phyloP scores from a whole-genome alignment of 1,284 basidiomycete genomes.

The Papiliotrema terrestris region DNA sequence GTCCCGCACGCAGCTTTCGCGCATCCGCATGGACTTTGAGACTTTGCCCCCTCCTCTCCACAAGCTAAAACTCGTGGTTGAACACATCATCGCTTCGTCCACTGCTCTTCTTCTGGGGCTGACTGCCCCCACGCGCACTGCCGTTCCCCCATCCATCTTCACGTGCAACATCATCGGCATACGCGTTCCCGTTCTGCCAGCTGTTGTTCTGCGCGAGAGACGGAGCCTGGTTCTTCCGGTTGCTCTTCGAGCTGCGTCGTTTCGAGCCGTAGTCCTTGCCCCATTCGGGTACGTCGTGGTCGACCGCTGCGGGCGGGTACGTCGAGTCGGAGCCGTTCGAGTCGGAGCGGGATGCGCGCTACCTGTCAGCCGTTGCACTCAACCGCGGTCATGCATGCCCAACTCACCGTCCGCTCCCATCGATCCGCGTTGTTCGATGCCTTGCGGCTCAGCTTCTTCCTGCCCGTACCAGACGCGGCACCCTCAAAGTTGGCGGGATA shows the following conservation, averaged over 20 bases:
- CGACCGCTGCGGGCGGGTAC: slow-evolving; percentile 37
- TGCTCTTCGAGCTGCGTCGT: slow-evolving; percentile 21
- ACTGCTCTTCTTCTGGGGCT: slow-evolving; percentile 8
- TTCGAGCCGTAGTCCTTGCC: slow-evolving; percentile 48
- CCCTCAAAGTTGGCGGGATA: slow-evolving; percentile 52
- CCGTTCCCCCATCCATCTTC: not conserved
- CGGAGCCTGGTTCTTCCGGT: slow-evolving; percentile 9
- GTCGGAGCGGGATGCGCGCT: slow-evolving; percentile 9
- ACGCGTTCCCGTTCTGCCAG: slow-evolving; percentile 7
- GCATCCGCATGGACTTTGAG: not conserved
- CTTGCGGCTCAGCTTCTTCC: slow-evolving; percentile 6
- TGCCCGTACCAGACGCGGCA: slow-evolving; percentile 29
- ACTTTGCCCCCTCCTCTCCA: not conserved
- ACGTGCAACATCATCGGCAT: slow-evolving; percentile 2
- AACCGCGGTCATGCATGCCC: not conserved
- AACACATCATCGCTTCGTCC: slow-evolving; percentile 26
- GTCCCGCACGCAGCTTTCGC: not conserved
- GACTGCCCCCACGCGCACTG: not conserved
- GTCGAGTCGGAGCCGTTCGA: slow-evolving; percentile 17
- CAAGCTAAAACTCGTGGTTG: slow-evolving; percentile 33
- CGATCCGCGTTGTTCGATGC: slow-evolving; percentile 26
- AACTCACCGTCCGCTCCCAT: slow-evolving; percentile 31
- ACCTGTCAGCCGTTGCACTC: slow-evolving; percentile 1
- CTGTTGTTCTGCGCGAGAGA: slow-evolving; percentile 6
- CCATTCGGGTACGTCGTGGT: slow-evolving; percentile 51